A percentile compares a stretch with the other conserved stretches of the same genome.
These are phyloP conservation scores for Furcasterigmium sp. DNA, from an alignment of 2,329 filamentous ascomycete species.

Conservation along the genomic window DNA sequence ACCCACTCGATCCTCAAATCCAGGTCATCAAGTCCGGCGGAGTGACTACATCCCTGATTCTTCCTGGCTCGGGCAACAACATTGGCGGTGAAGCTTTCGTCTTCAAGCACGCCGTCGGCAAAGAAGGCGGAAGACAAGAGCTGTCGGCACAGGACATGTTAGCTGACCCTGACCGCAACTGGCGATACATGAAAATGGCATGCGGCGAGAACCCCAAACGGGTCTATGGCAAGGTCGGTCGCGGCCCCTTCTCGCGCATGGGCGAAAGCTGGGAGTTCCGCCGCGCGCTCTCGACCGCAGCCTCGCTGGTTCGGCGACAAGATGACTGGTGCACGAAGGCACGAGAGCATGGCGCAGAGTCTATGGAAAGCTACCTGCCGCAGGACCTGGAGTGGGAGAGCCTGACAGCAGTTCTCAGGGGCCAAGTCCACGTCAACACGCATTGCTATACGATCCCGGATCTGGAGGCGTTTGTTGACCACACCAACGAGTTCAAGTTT, in stretches of 20 bases:
- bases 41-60: conserved; percentile 62
- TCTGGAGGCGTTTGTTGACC: conserved; percentile 63
- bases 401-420: conserved; percentile 56
- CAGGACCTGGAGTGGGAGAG: conserved; percentile 60
- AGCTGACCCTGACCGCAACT: conserved; percentile 58
- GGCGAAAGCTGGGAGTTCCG: conserved; percentile 67
- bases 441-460: conserved; percentile 69
- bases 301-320: conserved; percentile 50
- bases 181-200: conserved; percentile 74
- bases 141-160: conserved; percentile 59
- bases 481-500: conserved; percentile 69
- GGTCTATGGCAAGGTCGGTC: conserved; percentile 50
- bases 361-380: conserved; percentile 53
- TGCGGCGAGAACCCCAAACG: conserved; percentile 67
- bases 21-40: conserved; percentile 67
- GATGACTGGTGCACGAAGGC: conserved; percentile 64
- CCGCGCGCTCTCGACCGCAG: conserved; percentile 60
- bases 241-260: conserved; percentile 54
- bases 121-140: conserved; percentile 53
- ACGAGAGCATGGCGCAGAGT: conserved; percentile 40
- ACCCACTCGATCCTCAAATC: conserved; percentile 59
- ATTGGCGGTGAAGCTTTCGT: conserved; percentile 67
- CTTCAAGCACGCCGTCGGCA: conserved; percentile 63
- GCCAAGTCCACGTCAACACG: conserved; percentile 64
- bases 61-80: conserved; percentile 68